phyloP scores from a whole-genome alignment of 352 stramenopile species.

The Pythium rhizo-oryzae region DNA sequence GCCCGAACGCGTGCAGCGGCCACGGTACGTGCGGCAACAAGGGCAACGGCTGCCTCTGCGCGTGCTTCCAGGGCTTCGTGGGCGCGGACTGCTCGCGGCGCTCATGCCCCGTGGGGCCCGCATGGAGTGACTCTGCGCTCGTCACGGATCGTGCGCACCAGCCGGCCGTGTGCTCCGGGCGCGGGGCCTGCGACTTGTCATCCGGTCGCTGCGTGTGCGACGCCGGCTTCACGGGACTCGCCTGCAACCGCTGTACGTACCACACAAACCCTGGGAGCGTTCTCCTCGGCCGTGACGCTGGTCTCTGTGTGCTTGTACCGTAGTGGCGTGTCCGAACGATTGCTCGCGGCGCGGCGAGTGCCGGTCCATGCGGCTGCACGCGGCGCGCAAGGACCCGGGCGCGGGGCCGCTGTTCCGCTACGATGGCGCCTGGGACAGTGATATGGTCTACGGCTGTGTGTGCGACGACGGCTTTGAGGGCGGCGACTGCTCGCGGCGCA shows the following conservation, averaged over 20 bases:
- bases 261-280: too few species aligned
- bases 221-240: constrained; percentile 67
- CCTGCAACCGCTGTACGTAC: constrained; percentile 75
- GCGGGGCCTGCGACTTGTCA: constrained; percentile 62
- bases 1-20: constrained; percentile 62
- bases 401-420: constrained; percentile 51
- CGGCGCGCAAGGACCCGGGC: constrained; percentile 62
- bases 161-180: constrained; percentile 59
- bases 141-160: constrained; percentile 62
- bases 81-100: constrained; percentile 91
- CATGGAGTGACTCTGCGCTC: constrained; percentile 63
- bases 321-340: constrained; percentile 74
- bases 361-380: constrained; percentile 67
- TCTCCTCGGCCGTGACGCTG: too few species aligned
- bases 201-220: constrained; percentile 78
- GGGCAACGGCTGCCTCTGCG: constrained; percentile 74
- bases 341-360: constrained; percentile 74
- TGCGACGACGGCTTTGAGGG: constrained; percentile 84
- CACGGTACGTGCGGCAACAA: constrained; percentile 59
- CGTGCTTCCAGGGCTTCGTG: constrained; percentile 86
- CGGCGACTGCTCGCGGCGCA: constrained; percentile 83
- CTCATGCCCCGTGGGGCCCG: constrained; percentile 53
- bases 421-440: constrained; percentile 76
- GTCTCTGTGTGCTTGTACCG: constrained; percentile 30
- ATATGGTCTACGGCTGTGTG: constrained; percentile 90